A percentile compares a stretch with the other conserved stretches of the same genome.
These are phyloP conservation scores for Goffeauzyma gilvescens DNA, from an alignment of 768 basidiomycete species.

Conservation along the genomic window DNA sequence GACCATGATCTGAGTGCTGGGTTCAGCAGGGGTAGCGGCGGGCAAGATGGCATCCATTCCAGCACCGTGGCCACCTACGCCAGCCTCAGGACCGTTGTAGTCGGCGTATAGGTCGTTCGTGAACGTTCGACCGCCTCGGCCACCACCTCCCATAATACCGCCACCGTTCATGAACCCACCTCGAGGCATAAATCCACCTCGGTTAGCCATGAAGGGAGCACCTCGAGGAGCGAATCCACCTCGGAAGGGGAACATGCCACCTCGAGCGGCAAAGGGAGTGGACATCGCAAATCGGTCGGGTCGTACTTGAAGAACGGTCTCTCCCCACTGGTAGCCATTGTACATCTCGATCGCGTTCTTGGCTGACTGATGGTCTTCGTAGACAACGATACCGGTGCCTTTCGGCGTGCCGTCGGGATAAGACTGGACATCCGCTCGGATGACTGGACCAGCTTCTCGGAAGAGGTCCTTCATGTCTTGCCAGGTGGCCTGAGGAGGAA, in stretches of 20 bases:
- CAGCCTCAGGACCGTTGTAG: constrained; percentile 66
- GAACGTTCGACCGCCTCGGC: constrained; percentile 36
- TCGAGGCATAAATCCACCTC: constrained; percentile 37
- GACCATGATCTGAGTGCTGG: constrained; percentile 94
- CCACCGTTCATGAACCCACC: constrained; percentile 34
- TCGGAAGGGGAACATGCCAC: constrained; percentile 41
- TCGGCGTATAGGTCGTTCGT: constrained; percentile 80
- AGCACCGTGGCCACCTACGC: constrained; percentile 27
- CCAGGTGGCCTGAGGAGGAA: constrained; percentile 96
- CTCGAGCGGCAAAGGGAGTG: constrained; percentile 36
- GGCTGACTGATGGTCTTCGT: constrained; percentile 77
- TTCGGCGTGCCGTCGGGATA: constrained; percentile 72
- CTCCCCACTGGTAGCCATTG: constrained; percentile 94
- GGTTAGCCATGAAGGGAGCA: no score
- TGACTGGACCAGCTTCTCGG: constrained; percentile 82
- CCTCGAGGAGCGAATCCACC: constrained; percentile 37
- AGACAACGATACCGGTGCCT: constrained; percentile 93
- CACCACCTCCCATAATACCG: constrained; percentile 35
- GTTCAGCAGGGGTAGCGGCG: constrained; percentile 39
- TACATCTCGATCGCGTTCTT: constrained; percentile 78
- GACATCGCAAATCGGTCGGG: constrained; percentile 41
- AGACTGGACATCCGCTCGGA: constrained; percentile 87
- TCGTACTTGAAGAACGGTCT: constrained; percentile 81
- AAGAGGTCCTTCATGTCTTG: constrained; percentile 96
- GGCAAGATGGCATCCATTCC: constrained; percentile 10